Base-by-base conservation (phyloP, 2,329 filamentous ascomycete genomes). In the Xylaria sp. region DNA sequence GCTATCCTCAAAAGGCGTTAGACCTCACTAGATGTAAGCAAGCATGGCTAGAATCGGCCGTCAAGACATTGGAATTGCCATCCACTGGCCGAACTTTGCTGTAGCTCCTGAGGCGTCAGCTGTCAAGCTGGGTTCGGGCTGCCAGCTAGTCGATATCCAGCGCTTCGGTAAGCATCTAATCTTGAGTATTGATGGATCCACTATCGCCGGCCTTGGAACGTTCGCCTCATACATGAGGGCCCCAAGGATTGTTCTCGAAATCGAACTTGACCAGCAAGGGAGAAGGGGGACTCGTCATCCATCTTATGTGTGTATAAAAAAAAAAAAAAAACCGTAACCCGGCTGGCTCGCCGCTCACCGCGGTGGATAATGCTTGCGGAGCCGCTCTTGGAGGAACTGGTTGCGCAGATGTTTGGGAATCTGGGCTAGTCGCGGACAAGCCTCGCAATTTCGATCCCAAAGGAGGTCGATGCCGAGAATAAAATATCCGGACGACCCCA, bases 381-480 rank as follows among this genome's bases (percentile, higher is more conserved):
- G 44, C 41, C 20, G 18, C 6, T 50, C 48, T n/a, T 51, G 40
- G 50, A 49, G 38, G 24, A 45, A 29, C 48, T 19, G 44, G 24
- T 46, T 20, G 9, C 37, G 9, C 37, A 43, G 19, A 21, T 38
- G 18, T 42, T 17, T 34, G 37, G 19, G 8, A 9, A 21, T 48
- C 52, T 56, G 44, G 49, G 26, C 44, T 45, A 41, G 26, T 18
- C 20, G 5, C 24, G 37, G 47, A 37, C 55, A 52, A 54, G 52
- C 48, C 52, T 58, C 54, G 50, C 44, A 57, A 60, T 57, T 51
- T 60, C 39, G 50, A 54, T 54, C 51, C 38, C 49, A 42, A 34
- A 13, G 21, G 44, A 37, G 44, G 41, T 18, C 39, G 37, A 39
- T 54, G 50, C 53, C 52, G 42, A 55, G 50, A 51, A 48, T 43